Conservation (phyloP, 2,329 filamentous ascomycete species). For the Phaeophleospora eucalypticola region DNA sequence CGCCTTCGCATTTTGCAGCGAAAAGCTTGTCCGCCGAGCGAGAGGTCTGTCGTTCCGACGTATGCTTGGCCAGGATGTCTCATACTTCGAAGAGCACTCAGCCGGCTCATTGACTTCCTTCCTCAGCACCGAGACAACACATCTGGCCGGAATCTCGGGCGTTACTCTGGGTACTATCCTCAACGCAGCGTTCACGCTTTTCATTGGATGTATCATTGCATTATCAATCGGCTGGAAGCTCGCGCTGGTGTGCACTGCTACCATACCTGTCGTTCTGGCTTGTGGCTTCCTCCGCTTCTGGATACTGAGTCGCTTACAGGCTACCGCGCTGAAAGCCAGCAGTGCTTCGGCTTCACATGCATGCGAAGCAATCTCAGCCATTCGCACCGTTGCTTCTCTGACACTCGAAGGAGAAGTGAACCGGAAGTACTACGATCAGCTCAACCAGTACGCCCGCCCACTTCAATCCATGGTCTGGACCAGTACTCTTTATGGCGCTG, state of each 20-base stretch:
- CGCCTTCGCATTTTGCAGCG: conserved; percentile 74
- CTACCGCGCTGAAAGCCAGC: not conserved
- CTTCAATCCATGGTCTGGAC: not conserved
- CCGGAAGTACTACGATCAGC: not conserved
- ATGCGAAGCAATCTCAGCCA: conserved; percentile 26
- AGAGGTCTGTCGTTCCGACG: conserved; percentile 74
- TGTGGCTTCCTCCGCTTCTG: conserved; percentile 43
- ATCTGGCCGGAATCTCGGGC: conserved; percentile 55
- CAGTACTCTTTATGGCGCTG: not conserved
- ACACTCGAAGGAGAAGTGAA: conserved; percentile 21
- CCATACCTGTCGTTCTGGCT: conserved; percentile 43
- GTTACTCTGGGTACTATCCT: conserved; percentile 46
- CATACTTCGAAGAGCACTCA: conserved; percentile 68
- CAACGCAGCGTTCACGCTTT: conserved; percentile 38
- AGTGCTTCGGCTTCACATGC: conserved; percentile 21
- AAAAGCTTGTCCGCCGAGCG: conserved; percentile 74
- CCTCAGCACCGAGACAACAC: conserved; percentile 42
- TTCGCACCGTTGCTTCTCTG: conserved; percentile 28
- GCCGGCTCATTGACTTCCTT: conserved; percentile 41
- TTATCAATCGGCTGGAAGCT: conserved; percentile 49
- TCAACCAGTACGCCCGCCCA: not conserved
- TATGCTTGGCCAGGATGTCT: conserved; percentile 84
- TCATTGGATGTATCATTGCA: conserved; percentile 45
- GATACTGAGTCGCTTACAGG: conserved; percentile 21
- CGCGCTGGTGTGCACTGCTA: conserved; percentile 43